phyloP scores from a whole-genome alignment of 257 asterid species.

The Solanum habrochaites region DNA sequence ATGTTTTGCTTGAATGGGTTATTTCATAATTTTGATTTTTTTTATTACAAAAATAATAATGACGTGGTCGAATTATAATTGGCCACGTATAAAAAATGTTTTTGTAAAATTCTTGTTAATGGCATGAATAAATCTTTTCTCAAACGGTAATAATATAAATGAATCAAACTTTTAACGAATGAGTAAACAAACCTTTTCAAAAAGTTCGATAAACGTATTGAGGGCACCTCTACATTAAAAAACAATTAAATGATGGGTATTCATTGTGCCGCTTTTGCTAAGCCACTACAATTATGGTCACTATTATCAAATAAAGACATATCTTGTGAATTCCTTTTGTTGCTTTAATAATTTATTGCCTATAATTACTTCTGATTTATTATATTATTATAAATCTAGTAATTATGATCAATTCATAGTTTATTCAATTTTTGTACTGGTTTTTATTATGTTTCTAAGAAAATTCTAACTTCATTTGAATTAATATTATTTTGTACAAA shows the following conservation, averaged over 20 bases:
- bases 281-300: not conserved
- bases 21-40: no score
- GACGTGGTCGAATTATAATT: no score
- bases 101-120: no score
- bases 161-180: no score
- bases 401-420: not conserved
- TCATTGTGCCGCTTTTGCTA: not conserved
- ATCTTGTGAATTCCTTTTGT: not conserved
- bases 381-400: not conserved
- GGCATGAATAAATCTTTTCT: no score
- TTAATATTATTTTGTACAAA: not conserved
- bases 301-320: not conserved
- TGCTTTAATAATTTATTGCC: not conserved
- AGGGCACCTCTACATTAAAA: no score
- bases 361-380: not conserved
- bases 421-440: not conserved
- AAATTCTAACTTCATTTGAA: not conserved
- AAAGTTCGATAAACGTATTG: no score
- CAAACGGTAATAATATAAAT: no score
- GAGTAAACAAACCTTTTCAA: fast-evolving
- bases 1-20: not conserved
- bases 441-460: not conserved
- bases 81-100: no score
- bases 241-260: not conserved
- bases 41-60: no score